These are phyloP conservation scores for Cardamine chenopodiifolia DNA, from an alignment of 345 rosid species.

Conservation along the genomic window DNA sequence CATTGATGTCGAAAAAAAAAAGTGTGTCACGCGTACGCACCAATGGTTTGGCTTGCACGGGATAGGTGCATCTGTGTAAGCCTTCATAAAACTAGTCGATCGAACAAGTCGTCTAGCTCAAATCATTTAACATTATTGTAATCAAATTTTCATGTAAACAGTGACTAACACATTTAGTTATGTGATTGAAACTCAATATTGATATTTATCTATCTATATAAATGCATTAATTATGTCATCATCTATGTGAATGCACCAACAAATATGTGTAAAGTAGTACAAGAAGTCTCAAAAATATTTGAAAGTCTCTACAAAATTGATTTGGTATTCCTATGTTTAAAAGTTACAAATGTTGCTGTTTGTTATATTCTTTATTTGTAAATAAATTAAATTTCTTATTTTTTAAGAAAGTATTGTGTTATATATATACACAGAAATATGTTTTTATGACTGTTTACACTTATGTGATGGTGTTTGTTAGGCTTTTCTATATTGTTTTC, in stretches of 20 bases:
- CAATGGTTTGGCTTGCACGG: slow-evolving; percentile 93
- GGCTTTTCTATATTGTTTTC: no score
- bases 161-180: not conserved
- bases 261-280: not conserved
- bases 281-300: not conserved
- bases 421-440: no score
- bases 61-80: slow-evolving; percentile 93
- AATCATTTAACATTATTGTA: not conserved
- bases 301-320: not conserved
- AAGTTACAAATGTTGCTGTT: no score
- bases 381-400: no score
- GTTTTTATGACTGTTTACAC: no score
- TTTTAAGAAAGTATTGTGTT: no score
- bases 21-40: slow-evolving; percentile 43
- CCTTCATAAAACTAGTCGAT: slow-evolving; percentile 44
- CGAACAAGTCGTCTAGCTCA: not conserved
- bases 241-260: slow-evolving; percentile 5
- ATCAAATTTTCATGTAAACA: slow-evolving; percentile 6
- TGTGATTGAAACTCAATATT: not conserved
- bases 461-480: no score
- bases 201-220: not conserved
- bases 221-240: not conserved
- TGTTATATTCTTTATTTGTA: no score
- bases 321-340: no score
- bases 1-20: not conserved